Conservation (phyloP, 208 protist genomes). For the Giardia duodenalis region DNA sequence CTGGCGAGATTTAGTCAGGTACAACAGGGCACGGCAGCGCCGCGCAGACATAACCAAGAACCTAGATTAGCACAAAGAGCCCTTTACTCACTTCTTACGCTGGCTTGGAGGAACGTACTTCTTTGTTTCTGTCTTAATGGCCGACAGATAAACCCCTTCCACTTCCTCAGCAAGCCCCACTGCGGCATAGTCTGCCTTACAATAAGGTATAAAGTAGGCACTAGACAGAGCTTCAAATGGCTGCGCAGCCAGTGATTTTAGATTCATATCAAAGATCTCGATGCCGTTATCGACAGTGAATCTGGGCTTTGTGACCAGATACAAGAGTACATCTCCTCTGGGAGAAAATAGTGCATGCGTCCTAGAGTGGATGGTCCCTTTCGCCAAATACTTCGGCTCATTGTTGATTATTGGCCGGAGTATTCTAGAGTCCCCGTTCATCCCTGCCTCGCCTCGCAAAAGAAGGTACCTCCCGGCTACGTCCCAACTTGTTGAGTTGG, state of each 20-base stretch:
- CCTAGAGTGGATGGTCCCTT: not conserved
- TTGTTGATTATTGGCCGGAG: not conserved
- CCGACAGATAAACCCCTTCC: not conserved
- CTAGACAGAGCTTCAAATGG: not conserved
- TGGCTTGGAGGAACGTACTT: not conserved
- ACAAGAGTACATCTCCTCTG: not conserved
- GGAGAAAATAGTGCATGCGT: not conserved
- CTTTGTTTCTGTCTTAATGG: not conserved
- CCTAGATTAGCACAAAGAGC: not conserved
- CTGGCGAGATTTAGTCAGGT: not conserved
- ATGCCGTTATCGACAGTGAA: not conserved
- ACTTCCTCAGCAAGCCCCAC: not conserved
- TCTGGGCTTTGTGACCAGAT: not conserved
- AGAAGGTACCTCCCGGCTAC: not conserved
- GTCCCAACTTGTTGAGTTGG: not conserved
- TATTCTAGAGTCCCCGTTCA: not conserved
- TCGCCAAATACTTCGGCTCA: not conserved
- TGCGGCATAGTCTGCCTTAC: not conserved
- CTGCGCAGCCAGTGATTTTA: not conserved
- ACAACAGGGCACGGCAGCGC: not conserved
- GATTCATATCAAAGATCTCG: not conserved
- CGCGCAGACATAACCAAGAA: not conserved
- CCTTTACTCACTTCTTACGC: not conserved
- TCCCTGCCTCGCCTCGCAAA: not conserved
- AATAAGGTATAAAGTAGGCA: not conserved